These are phyloP conservation scores for Pseudogymnoascus sp. DNA, from an alignment of 2,329 filamentous ascomycete genomes.

Conservation along the genomic window DNA sequence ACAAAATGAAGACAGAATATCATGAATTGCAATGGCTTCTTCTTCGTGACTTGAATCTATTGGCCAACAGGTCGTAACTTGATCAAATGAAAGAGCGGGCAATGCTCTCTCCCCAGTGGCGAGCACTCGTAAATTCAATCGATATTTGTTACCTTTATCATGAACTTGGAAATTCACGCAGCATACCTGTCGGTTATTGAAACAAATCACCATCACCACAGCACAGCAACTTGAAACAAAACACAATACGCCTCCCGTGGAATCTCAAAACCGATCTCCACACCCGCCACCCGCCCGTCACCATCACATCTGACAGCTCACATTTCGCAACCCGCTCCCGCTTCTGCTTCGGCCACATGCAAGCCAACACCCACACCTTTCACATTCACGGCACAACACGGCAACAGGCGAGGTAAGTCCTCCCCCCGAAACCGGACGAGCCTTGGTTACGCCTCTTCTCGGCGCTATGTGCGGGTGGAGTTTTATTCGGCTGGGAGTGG, in stretches of 20 bases:
- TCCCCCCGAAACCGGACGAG: not conserved
- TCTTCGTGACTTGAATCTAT: not conserved
- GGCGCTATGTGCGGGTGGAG: not conserved
- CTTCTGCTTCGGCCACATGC: not conserved
- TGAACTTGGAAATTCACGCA: not conserved
- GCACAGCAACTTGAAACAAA: not conserved
- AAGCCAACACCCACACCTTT: not conserved
- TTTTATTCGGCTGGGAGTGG: not conserved
- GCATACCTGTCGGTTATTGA: not conserved
- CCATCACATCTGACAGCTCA: not conserved
- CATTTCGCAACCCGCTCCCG: not conserved
- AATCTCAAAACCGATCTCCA: not conserved
- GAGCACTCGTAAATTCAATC: not conserved
- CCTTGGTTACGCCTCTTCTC: not conserved
- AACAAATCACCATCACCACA: not conserved
- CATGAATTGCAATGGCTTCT: not conserved
- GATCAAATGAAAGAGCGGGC: not conserved
- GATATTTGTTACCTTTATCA: not conserved
- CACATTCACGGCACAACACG: not conserved
- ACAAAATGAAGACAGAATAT: conserved; percentile 1
- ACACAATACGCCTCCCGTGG: not conserved
- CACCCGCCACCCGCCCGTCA: not conserved
- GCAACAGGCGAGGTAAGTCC: not conserved
- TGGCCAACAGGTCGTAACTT: not conserved
- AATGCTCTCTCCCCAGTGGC: not conserved